phyloP scores from a whole-genome alignment of 176 grass and related monocot species.

The Musa acuminata region DNA sequence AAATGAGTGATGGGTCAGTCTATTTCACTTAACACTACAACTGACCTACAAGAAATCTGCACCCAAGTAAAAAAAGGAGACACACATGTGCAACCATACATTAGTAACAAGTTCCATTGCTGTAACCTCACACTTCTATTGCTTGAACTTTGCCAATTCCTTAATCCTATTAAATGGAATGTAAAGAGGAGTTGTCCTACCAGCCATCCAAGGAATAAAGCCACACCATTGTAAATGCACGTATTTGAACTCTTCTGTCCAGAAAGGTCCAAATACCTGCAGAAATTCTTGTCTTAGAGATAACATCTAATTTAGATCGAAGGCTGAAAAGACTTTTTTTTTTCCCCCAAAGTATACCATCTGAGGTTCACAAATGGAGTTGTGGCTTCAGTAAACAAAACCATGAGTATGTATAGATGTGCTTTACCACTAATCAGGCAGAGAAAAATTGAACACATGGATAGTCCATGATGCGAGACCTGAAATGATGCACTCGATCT shows the following conservation, averaged over 20 bases:
- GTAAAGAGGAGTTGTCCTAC: slow-evolving; percentile 22
- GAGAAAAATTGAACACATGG: slow-evolving; percentile 66
- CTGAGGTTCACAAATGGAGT: slow-evolving; percentile 92
- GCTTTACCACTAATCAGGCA: slow-evolving; percentile 62
- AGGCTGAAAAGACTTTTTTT: not conserved
- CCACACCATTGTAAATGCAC: slow-evolving; percentile 74
- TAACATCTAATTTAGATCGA: not conserved
- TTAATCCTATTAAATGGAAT: not conserved
- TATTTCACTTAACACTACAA: no score
- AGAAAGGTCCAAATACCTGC: slow-evolving; percentile 68
- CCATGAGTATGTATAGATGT: slow-evolving; percentile 78
- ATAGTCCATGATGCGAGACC: slow-evolving; percentile 73
- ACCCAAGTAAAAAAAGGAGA: not conserved
- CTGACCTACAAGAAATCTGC: no score
- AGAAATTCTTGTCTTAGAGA: slow-evolving; percentile 12
- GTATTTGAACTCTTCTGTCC: slow-evolving; percentile 42
- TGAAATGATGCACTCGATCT: slow-evolving; percentile 16
- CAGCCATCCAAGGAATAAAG: slow-evolving; percentile 71
- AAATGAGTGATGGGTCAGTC: no score
- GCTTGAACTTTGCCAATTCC: not conserved
- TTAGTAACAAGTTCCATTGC: not conserved
- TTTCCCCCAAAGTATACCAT: slow-evolving; percentile 45
- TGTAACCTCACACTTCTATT: not conserved
- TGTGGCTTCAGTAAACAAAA: slow-evolving; percentile 81
- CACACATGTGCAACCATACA: not conserved